Evolutionary conservation across 805 yeast genomes (phyloP), one percentile per base, ranked within the genome.

Genomic region (Brettanomyces bruxellensis): DNA sequence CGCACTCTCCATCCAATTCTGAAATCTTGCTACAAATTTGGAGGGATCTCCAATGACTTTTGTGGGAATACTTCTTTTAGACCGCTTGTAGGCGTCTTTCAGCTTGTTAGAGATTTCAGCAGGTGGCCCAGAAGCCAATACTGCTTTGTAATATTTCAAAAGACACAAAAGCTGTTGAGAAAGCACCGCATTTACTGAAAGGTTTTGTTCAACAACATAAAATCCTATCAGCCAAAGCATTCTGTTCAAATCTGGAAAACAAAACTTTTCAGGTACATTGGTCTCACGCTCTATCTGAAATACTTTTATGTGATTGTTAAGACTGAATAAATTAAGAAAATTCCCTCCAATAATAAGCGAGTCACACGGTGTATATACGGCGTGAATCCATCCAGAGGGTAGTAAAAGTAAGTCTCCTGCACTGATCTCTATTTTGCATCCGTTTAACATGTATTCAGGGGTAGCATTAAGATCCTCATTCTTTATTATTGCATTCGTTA

Each of bases 321-420:
- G 64, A 55, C 82, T 81, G 46, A 76, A 64, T 38, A 79, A 58
- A 0, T 95, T 86, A 25, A 89, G 66, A 59, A 82, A 89, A 60
- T 89, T 89, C 0, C 97, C 97, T 3, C 96, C 96, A 46, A 89
- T 76, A 3, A 89, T 88, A 2, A 88, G 65, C 0, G 95, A 77
- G 58, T 89, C 95, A 13, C 68, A 66, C 0, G 95, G 91, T 0
- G 96, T 88, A 56, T 79, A 79, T 0, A 89, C 97, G 0, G 93
- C 81, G 62, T 89, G 96, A 43, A 89, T 88, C 95, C 95, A 89
- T 0, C 96, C 95, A 38, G 93, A 80, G 3, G 97, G 96, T 18
- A 89, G 81, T 12, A 88, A 70, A 64, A 89, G 72, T 25, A 88
- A 70, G 56, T 89, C 96, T 1, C 95, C 95, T 1, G 76, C 73